Conservation (phyloP, 2,329 filamentous ascomycete genomes). For the Erysiphe pulchra region DNA sequence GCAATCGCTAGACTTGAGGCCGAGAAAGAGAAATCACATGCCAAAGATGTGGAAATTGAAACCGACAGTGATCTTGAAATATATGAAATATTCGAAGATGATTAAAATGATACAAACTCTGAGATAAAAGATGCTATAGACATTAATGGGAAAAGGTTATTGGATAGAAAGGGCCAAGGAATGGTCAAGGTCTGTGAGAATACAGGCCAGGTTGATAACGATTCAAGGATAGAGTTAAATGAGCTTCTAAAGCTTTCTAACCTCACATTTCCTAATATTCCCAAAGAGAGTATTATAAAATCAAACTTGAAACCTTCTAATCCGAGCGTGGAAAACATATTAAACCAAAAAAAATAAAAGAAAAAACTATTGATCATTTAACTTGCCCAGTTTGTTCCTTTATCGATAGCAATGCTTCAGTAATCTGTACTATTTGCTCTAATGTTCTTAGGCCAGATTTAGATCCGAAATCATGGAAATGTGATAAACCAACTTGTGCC, state of each 20-base stretch:
- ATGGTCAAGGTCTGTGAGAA: conserved; percentile 56
- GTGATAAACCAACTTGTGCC: conserved; percentile 27
- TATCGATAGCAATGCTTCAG: conserved; percentile 24
- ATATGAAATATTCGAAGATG: conserved; percentile 14
- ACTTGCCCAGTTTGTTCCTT: conserved; percentile 36
- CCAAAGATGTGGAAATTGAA: conserved; percentile 15
- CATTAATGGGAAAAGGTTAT: conserved; percentile 33
- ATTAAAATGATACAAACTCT: conserved; percentile 18
- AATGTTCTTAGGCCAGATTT: conserved; percentile 35
- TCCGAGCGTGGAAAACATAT: too few relatives aligned
- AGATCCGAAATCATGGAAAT: conserved; percentile 36
- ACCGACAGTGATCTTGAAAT: conserved; percentile 11
- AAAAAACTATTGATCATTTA: not conserved
- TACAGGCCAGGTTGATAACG: conserved; percentile 31
- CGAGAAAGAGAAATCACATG: conserved; percentile 16
- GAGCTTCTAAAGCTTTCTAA: conserved; percentile 30
- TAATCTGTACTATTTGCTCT: conserved; percentile 42
- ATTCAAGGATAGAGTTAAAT: conserved; percentile 34
- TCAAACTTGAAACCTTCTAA: not conserved
- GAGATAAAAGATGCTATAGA: conserved; percentile 31
- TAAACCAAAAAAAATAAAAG: too few relatives aligned
- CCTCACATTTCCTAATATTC: not conserved
- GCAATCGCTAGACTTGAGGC: conserved; percentile 29
- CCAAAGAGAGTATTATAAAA: not conserved
- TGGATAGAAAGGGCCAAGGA: conserved; percentile 38